phyloP scores from a whole-genome alignment of 768 basidiomycete genomes.

The Suillus placidus region DNA sequence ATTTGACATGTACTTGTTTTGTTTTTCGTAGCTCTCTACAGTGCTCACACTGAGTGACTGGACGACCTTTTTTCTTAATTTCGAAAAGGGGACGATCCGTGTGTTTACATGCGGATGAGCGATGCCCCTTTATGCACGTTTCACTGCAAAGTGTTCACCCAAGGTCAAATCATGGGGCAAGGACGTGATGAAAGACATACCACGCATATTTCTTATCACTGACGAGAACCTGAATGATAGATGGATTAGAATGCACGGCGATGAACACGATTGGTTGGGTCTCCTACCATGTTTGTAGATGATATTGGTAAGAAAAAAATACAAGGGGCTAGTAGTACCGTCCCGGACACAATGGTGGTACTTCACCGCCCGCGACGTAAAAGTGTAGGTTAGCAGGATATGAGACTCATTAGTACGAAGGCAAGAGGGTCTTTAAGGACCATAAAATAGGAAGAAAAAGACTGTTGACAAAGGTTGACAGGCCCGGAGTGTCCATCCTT shows the following conservation, averaged over 20 bases:
- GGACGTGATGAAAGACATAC: constrained; percentile 44
- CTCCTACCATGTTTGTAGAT: constrained; percentile 19
- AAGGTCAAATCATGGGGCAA: constrained; percentile 13
- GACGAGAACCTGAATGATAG: constrained; percentile 59
- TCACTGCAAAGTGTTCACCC: constrained; percentile 52
- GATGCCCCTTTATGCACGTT: constrained; percentile 93
- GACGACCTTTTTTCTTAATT: constrained; percentile 69
- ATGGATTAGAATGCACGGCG: constrained; percentile 1
- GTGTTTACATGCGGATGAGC: constrained; percentile 87
- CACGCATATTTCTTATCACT: constrained; percentile 83
- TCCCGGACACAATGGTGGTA: constrained; percentile 41
- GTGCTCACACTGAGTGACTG: constrained; percentile 56
- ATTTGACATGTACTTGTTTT: constrained; percentile 49
- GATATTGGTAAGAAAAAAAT: constrained; percentile 10
- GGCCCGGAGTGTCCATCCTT: constrained; percentile 27
- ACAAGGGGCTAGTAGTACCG: constrained; percentile 13
- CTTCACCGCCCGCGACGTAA: constrained; percentile 59
- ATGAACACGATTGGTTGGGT: constrained; percentile 46
- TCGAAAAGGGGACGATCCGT: constrained; percentile 85
- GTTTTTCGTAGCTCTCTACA: constrained; percentile 51
- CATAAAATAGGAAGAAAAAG: constrained; percentile 42
- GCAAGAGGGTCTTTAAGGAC: constrained; percentile 46
- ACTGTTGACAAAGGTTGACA: constrained; percentile 59
- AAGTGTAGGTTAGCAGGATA: constrained; percentile 54
- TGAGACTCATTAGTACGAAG: constrained; percentile 30